Percentiles rank a stretch among this genome's conserved stretches.
Conservation (phyloP, 768 basidiomycete species). For the Xerocomellus intermedius region DNA sequence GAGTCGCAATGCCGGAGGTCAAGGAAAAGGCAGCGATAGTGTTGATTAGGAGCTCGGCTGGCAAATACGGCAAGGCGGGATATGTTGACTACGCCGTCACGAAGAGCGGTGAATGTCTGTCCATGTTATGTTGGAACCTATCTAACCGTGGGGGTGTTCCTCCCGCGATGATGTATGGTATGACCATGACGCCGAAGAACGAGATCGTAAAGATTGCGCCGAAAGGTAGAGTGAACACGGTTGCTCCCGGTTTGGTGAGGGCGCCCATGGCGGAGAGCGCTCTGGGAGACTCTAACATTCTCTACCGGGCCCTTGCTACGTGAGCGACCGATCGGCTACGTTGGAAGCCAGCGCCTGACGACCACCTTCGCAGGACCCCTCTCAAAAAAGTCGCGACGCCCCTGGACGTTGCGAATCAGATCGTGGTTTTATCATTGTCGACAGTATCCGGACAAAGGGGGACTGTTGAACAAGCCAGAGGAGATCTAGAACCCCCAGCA, state of each 20-base stretch:
- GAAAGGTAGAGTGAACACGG: conserved; percentile 61
- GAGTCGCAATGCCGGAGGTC: conserved; percentile 33
- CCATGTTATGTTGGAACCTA: not conserved
- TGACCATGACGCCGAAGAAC: conserved; percentile 69
- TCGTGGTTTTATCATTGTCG: conserved; percentile 59
- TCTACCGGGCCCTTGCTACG: conserved; percentile 67
- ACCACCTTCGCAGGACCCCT: conserved; percentile 49
- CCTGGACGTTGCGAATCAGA: conserved; percentile 62
- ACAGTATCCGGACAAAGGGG: conserved; percentile 73
- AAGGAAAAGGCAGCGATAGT: conserved; percentile 61
- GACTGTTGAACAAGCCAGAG: conserved; percentile 42
- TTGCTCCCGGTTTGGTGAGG: conserved; percentile 67
- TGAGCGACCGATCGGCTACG: conserved; percentile 31
- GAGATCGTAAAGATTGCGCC: conserved; percentile 79
- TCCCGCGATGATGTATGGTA: conserved; percentile 69
- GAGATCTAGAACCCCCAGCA: conserved; percentile 22
- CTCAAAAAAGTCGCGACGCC: conserved; percentile 66
- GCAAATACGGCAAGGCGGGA: conserved; percentile 68
- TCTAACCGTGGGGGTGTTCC: not conserved
- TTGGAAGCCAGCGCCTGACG: not conserved
- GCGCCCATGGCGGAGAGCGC: conserved; percentile 63
- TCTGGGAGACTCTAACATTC: conserved; percentile 51
- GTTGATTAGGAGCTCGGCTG: conserved; percentile 68
- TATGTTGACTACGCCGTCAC: conserved; percentile 66
- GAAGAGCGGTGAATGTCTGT: conserved; percentile 53